Percentiles rank a stretch among this genome's conserved stretches.
Conservation (phyloP, 1,139 yeast genomes). For the Spathaspora sp. region DNA sequence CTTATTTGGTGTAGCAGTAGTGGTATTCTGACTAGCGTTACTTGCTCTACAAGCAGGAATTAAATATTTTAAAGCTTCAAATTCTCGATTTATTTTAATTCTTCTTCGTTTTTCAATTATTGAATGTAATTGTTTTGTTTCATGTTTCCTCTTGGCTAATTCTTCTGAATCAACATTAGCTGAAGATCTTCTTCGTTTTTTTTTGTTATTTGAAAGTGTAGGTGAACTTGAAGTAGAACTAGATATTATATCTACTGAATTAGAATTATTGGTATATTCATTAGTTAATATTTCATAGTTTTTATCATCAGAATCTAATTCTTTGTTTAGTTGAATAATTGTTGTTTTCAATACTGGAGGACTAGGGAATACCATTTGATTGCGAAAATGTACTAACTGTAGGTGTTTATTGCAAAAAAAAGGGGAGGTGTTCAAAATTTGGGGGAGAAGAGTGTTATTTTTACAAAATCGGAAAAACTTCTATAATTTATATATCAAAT, state of each 20-base stretch:
- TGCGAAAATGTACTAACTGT: neutral
- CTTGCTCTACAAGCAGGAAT: constrained; percentile 66
- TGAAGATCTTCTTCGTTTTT: constrained; percentile 49
- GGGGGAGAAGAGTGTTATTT: neutral
- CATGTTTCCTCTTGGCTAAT: constrained; percentile 53
- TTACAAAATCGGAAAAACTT: neutral
- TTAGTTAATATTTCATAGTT: constrained; percentile 44
- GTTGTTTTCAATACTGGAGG: constrained; percentile 66
- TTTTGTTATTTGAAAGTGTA: constrained; percentile 21
- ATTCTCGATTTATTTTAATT: constrained; percentile 76
- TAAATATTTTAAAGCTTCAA: constrained; percentile 73
- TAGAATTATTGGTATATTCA: constrained; percentile 21
- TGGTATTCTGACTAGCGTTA: constrained; percentile 12
- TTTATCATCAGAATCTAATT: constrained; percentile 41
- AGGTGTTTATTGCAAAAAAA: neutral
- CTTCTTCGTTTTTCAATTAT: constrained; percentile 80
- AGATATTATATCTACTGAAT: neutral
- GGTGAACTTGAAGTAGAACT: neutral
- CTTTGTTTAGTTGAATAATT: constrained; percentile 57
- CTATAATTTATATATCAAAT: neutral
- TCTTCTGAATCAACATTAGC: constrained; percentile 52
- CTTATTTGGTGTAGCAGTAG: neutral
- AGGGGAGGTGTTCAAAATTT: neutral
- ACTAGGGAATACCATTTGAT: constrained; percentile 30
- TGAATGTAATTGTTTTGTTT: constrained; percentile 67